phyloP scores from a whole-genome alignment of 257 asterid species.

The Marsdenia floribunda region DNA sequence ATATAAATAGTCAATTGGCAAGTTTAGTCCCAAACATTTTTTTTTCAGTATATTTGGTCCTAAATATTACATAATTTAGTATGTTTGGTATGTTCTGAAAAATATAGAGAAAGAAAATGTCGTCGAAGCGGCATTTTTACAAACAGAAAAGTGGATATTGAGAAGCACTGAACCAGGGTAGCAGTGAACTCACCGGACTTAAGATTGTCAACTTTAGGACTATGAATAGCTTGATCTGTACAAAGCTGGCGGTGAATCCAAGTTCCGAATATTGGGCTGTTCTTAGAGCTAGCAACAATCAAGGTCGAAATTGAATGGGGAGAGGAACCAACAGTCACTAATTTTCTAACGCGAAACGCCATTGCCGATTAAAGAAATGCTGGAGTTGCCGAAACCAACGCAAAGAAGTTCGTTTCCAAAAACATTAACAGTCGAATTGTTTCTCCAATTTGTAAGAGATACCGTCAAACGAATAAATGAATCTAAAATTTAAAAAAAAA shows the following conservation, averaged over 20 bases:
- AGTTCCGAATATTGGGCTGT: constrained; percentile 13
- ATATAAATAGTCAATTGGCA: too few species aligned
- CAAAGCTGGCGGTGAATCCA: constrained; percentile 19
- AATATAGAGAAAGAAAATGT: neutral
- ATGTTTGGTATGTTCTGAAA: neutral
- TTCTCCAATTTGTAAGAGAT: too few species aligned
- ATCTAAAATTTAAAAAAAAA: too few species aligned
- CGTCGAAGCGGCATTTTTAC: constrained; percentile 40
- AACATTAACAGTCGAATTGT: too few species aligned
- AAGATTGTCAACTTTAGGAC: neutral
- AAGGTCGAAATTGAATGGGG: constrained; percentile 11
- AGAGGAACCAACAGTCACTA: constrained; percentile 21
- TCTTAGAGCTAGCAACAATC: constrained; percentile 2
- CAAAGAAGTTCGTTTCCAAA: neutral
- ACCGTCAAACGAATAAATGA: too few species aligned
- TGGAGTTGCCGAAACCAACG: neutral
- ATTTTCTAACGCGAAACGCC: constrained; percentile 34
- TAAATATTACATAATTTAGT: too few species aligned
- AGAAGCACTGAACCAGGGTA: neutral
- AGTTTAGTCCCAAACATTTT: too few species aligned
- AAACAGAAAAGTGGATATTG: constrained; percentile 26
- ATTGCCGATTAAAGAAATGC: constrained; percentile 11
- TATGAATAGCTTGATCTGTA: constrained; percentile 13
- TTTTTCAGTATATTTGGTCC: too few species aligned
- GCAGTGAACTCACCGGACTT: constrained; percentile 27